phyloP scores from a whole-genome alignment of 2,329 filamentous ascomycete species.

The Lachnellula suecica region DNA sequence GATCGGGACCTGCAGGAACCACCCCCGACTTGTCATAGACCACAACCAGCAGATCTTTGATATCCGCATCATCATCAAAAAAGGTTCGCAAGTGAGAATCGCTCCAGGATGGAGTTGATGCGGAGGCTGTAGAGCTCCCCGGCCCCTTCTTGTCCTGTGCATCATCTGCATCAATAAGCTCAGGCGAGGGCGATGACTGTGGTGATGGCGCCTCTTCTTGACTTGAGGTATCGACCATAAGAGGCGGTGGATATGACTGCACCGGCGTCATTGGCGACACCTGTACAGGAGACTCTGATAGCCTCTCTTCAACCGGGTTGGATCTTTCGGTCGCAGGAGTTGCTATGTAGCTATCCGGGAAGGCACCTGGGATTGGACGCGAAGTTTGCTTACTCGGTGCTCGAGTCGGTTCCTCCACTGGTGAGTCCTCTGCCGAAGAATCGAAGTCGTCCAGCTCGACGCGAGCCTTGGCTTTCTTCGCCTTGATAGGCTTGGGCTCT shows the following conservation, averaged over 20 bases:
- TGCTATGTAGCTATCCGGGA: constrained; percentile 33
- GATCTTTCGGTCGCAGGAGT: constrained; percentile 33
- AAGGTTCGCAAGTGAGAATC: constrained; percentile 84
- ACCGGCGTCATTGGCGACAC: constrained; percentile 55
- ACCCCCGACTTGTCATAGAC: constrained; percentile 91
- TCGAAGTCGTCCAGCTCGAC: constrained; percentile 70
- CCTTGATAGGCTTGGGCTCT: constrained; percentile 54
- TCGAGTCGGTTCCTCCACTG: constrained; percentile 30
- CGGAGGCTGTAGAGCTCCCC: constrained; percentile 54
- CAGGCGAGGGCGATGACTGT: constrained; percentile 63
- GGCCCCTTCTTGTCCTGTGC: constrained; percentile 30
- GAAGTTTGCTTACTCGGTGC: constrained; percentile 24
- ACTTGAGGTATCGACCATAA: constrained; percentile 70
- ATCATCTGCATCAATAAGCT: constrained; percentile 52
- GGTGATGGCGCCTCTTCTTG: constrained; percentile 65
- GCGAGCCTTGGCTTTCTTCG: constrained; percentile 58
- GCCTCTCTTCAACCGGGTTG: constrained; percentile 39
- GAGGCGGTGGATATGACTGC: constrained; percentile 58
- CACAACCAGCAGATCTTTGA: constrained; percentile 85
- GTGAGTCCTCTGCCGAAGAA: constrained; percentile 42
- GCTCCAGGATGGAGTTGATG: constrained; percentile 72
- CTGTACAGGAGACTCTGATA: constrained; percentile 69
- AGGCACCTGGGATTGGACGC: constrained; percentile 33
- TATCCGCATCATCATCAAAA: constrained; percentile 85
- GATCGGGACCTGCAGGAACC: constrained; percentile 75